Evolutionary conservation across 768 basidiomycete species (phyloP), one percentile per base, ranked within the genome.

Genomic region (Cubamyces sp.): DNA sequence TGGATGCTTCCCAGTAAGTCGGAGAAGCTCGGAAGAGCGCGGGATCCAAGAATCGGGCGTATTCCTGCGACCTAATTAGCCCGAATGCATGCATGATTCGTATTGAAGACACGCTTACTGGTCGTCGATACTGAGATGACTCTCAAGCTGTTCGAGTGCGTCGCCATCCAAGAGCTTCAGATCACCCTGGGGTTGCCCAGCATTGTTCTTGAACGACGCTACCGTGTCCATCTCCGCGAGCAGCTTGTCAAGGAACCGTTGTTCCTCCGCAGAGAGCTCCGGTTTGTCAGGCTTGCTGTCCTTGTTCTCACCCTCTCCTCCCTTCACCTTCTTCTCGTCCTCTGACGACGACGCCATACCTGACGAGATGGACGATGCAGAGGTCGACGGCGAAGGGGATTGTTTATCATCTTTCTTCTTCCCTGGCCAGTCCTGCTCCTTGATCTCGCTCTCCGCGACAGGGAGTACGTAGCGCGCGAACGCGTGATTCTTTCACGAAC

Each of bases 41-140:
- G 68, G 68, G 14, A 69, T 60, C 68, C 68, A 66, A 3, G 61
- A 66, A 50, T 68, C 68, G 9, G 68, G 63, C 1, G 68, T 69
- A 12, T 40, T 30, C 55, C 68, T 68, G 48, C 0, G 16, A 40
- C 16, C 5, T 5, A 23, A 6, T 18, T 14, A 37, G 40, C 28
- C 3, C 37, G 6, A 25, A 26, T n/a, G 12, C 9, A 46, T 23
- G 45, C 19, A 19, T 5, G 39, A 5, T 21, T 15, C 18, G 16
- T 3, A 23, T n/a, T 5, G 19, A 37, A 8, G 11, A 23, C 34
- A 18, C 1, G 58, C 67, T 14, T 34, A 69, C 68, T 69, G 68
- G 30, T 69, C 68, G 21, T 69, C 68, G 21, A 66, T 53, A 34
- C 60, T 62, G 25, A 69, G 54, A 3, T 47, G 40, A 48, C 61